phyloP scores from a whole-genome alignment of 768 basidiomycete species.

The Clitopilus hobsonii region DNA sequence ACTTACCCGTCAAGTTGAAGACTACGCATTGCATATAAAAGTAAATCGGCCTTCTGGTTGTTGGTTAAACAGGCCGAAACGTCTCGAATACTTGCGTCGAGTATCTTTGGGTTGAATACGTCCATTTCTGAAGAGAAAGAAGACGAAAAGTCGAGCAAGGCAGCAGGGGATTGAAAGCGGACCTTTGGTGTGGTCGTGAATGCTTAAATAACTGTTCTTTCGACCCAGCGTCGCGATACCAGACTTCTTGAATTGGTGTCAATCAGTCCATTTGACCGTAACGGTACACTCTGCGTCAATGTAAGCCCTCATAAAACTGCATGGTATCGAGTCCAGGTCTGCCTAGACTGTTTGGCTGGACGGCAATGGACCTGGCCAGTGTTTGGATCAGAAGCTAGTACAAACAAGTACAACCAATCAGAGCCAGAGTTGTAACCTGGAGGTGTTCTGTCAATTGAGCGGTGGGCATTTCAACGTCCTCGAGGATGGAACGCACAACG shows the following conservation, averaged over 20 bases:
- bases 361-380: not conserved
- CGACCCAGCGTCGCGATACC: not conserved
- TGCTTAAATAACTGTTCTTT: not conserved
- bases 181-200: not conserved
- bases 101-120: slow-evolving; percentile 72
- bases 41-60: slow-evolving; percentile 64
- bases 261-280: not conserved
- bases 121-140: slow-evolving; percentile 30
- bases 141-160: not conserved
- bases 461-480: no score
- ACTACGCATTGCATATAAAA: slow-evolving; percentile 80
- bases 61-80: slow-evolving; percentile 53
- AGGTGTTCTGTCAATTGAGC: no score
- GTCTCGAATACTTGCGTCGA: slow-evolving; percentile 73
- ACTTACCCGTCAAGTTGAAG: slow-evolving; percentile 67
- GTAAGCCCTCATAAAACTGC: not conserved
- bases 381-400: not conserved
- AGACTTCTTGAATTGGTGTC: not conserved
- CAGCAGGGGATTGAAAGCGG: not conserved
- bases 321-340: not conserved
- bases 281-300: not conserved
- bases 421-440: no score
- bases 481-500: no score
- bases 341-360: not conserved
- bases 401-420: not conserved